Evolutionary conservation across 805 yeast genomes (phyloP).

Genomic region (Candida namnaoensis): DNA sequence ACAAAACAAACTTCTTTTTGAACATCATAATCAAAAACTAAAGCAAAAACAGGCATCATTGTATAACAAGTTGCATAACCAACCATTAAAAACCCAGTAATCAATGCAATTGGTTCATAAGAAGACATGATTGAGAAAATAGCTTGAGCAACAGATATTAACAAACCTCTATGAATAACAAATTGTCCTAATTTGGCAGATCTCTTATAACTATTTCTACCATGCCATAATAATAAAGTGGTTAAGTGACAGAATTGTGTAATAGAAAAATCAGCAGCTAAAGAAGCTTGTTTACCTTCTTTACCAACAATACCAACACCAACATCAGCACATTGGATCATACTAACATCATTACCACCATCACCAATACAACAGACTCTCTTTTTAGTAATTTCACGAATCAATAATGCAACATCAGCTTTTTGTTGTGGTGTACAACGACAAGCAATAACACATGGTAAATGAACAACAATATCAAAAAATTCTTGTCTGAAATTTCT

Average conservation of each 20-base stretch:
- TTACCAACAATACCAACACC: slow-evolving; percentile 99
- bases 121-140: slow-evolving; percentile 79
- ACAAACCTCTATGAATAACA: slow-evolving; percentile 91
- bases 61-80: slow-evolving; percentile 97
- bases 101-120: slow-evolving; percentile 90
- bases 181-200: slow-evolving; percentile 94
- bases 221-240: slow-evolving; percentile 91
- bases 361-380: slow-evolving; percentile 98
- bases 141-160: slow-evolving; percentile 92
- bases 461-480: slow-evolving; percentile 61
- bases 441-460: slow-evolving; percentile 97
- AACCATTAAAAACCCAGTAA: slow-evolving; percentile 96
- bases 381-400: slow-evolving; percentile 72
- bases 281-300: slow-evolving; percentile 95
- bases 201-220: slow-evolving; percentile 92
- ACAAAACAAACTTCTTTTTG: slow-evolving; percentile 80
- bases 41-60: slow-evolving; percentile 95
- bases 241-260: slow-evolving; percentile 87
- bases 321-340: slow-evolving; percentile 98
- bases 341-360: slow-evolving; percentile 98
- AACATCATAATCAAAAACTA: slow-evolving; percentile 87
- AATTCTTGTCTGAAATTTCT: slow-evolving; percentile 61
- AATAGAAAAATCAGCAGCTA: slow-evolving; percentile 94
- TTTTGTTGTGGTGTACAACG: slow-evolving; percentile 98
- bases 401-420: slow-evolving; percentile 85